These are phyloP conservation scores for Puccinia polysora DNA, from an alignment of 1,284 basidiomycete species.

Conservation along the genomic window DNA sequence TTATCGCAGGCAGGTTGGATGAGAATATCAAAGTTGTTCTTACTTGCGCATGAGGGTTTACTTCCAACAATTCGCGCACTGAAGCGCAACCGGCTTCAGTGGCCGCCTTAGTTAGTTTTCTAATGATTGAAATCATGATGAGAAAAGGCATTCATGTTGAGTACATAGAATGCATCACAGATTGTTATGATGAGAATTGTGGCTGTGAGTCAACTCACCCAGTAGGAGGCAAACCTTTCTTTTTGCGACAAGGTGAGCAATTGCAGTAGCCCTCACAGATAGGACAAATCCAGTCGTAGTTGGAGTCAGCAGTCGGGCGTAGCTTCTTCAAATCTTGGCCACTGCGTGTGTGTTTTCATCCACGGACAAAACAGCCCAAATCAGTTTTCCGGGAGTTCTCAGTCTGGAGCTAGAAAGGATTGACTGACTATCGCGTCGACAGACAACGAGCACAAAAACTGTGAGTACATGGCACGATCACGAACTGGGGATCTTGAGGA, in stretches of 20 bases:
- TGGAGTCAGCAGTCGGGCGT: not conserved
- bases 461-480: conserved; percentile 6
- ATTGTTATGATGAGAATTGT: not conserved
- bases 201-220: too few relatives aligned
- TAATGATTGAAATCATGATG: not conserved
- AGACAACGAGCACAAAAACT: conserved; percentile 37
- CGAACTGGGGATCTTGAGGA: not conserved
- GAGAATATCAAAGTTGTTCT: not conserved
- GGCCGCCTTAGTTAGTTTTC: conserved; percentile 24
- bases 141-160: too few relatives aligned
- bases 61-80: conserved; percentile 36
- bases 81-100: conserved; percentile 28
- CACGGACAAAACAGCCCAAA: too few relatives aligned
- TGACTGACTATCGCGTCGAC: conserved; percentile 37
- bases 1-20: not conserved
- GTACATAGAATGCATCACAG: not conserved
- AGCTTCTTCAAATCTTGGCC: conserved; percentile 35
- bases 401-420: not conserved
- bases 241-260: conserved; percentile 40
- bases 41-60: conserved; percentile 37
- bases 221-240: conserved; percentile 39
- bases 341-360: conserved; percentile 6
- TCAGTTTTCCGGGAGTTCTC: too few relatives aligned
- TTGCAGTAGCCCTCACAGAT: conserved; percentile 43
- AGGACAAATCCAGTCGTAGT: conserved; percentile 39